Conservation (phyloP, 352 stramenopile genomes). For the Phytophthora cryptogea region DNA sequence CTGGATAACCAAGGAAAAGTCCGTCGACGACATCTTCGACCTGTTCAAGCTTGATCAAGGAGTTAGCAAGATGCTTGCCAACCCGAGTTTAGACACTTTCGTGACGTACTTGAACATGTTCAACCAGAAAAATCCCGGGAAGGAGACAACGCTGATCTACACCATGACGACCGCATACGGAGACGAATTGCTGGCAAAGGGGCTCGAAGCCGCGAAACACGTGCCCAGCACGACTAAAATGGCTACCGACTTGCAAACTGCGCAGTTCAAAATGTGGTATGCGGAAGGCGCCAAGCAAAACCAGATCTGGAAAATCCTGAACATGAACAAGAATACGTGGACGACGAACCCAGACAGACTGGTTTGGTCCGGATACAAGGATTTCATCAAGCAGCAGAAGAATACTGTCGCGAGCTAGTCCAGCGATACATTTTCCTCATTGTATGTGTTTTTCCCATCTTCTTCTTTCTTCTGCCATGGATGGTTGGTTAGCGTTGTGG, state of each 20-base stretch:
- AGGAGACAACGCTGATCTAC: not conserved
- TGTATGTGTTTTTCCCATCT: no score
- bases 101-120: constrained; percentile 3
- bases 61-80: not conserved
- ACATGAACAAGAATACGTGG: constrained; percentile 8
- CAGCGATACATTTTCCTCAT: no score
- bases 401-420: no score
- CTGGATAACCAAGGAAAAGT: not conserved
- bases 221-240: not conserved
- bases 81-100: not conserved
- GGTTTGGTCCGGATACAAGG: constrained; percentile 8
- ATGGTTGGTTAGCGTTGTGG: no score
- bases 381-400: constrained; percentile 1
- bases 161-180: not conserved
- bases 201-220: constrained; percentile 8
- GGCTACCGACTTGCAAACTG: constrained; percentile 7
- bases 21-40: constrained; percentile 8
- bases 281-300: not conserved
- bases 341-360: not conserved
- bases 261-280: constrained; percentile 8
- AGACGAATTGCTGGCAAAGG: constrained; percentile 5
- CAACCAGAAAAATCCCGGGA: not conserved
- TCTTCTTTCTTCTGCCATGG: no score
- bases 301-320: constrained; percentile 13
- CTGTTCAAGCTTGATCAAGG: not conserved